Evolutionary conservation across 225 moss, liverwort and hornwort genomes (phyloP).

Genomic region (Pleurozium schreberi): DNA sequence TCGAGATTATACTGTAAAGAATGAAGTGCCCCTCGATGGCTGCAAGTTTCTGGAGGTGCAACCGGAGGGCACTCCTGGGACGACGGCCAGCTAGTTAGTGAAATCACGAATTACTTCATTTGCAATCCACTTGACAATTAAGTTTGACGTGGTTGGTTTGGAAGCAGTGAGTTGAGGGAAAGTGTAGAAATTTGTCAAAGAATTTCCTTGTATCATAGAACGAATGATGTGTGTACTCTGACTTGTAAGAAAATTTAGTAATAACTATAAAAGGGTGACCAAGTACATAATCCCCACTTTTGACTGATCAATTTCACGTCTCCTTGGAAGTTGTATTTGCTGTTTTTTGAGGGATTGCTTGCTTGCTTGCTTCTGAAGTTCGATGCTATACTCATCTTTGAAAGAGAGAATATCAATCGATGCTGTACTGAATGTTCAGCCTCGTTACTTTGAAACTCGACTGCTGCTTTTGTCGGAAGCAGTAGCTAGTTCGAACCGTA

Average conservation of each 20-base stretch:
- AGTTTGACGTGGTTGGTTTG: background rate
- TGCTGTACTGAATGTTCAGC: background rate
- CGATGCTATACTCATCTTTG: background rate
- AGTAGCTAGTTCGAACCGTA: too few relatives aligned
- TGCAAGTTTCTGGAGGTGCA: constrained; percentile 13
- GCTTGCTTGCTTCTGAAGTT: background rate
- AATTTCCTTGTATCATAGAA: background rate
- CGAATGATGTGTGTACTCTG: background rate
- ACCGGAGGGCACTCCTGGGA: background rate
- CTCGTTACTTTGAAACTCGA: background rate
- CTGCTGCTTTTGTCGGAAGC: too few relatives aligned
- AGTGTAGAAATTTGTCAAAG: background rate
- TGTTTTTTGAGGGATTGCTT: background rate
- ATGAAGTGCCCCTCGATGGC: background rate
- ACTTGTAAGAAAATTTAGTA: too few relatives aligned
- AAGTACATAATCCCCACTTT: too few relatives aligned
- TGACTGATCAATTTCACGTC: background rate
- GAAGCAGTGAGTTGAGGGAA: background rate
- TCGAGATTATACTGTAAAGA: background rate
- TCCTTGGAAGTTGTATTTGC: background rate
- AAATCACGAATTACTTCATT: too few relatives aligned
- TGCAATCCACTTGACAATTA: background rate
- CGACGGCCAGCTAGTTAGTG: background rate
- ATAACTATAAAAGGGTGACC: background rate
- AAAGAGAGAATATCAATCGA: background rate